Evolutionary conservation across 2,329 filamentous ascomycete species (phyloP).

Genomic region (Celoporthe dispersa): DNA sequence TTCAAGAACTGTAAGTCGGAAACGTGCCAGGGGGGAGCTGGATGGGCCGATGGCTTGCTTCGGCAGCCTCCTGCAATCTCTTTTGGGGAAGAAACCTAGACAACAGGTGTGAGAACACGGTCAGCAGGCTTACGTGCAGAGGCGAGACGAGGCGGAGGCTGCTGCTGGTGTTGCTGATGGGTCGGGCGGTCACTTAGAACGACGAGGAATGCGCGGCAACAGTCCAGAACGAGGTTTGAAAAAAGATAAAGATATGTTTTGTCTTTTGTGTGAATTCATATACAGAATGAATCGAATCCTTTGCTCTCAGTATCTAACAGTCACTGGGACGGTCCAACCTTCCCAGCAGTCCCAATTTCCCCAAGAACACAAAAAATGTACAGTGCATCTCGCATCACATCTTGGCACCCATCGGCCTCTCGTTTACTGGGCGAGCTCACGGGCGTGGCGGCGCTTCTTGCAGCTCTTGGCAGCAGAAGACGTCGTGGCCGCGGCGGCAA

Average conservation of each 20-base stretch:
- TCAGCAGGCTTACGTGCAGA: not conserved
- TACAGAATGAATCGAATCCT: constrained; percentile 14
- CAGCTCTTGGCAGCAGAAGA: constrained; percentile 10
- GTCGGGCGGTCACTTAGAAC: not conserved
- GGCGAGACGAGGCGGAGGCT: not conserved
- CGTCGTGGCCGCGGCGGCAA: not conserved
- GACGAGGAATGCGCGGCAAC: not conserved
- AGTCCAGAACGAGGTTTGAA: not conserved
- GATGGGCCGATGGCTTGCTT: not conserved
- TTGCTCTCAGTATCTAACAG: not conserved
- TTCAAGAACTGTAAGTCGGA: not conserved
- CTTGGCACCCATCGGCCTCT: no score
- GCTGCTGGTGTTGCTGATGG: no score
- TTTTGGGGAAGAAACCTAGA: not conserved
- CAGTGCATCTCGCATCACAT: not conserved
- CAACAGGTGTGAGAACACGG: not conserved
- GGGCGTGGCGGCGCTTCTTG: constrained; percentile 23
- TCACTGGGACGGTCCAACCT: not conserved
- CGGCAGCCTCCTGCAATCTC: not conserved
- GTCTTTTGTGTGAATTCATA: constrained; percentile 14
- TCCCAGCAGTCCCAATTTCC: not conserved
- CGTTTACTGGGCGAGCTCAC: constrained; percentile 6
- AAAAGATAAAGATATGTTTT: not conserved
- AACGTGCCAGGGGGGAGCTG: not conserved
- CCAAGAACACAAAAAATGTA: not conserved